Conservation (phyloP, 164 flowering plant species). For the Taxillus chinensis region DNA sequence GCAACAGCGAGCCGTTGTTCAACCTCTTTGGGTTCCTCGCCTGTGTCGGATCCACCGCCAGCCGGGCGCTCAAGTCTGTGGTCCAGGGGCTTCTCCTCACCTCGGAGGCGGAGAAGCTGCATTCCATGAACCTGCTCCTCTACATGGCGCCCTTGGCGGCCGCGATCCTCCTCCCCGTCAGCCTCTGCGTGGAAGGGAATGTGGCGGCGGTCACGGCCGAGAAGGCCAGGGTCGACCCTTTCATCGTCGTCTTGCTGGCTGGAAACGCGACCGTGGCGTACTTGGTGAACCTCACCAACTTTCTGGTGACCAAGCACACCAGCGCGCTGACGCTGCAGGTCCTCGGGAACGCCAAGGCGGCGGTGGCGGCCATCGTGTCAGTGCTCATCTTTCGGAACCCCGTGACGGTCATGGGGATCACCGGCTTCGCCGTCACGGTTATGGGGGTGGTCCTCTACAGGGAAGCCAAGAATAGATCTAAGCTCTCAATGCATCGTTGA, state of each 20-base stretch:
- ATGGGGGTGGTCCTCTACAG: constrained; percentile 96
- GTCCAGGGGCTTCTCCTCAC: constrained; percentile 75
- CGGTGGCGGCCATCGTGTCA: constrained; percentile 90
- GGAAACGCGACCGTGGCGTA: constrained; percentile 93
- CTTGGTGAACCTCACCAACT: constrained; percentile 87
- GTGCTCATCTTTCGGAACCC: constrained; percentile 89
- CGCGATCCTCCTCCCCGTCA: constrained; percentile 55
- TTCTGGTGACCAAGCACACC: constrained; percentile 89
- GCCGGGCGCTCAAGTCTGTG: constrained; percentile 81
- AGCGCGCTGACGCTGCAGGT: constrained; percentile 93
- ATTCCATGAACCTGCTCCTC: constrained; percentile 82
- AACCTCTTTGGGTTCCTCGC: constrained; percentile 73
- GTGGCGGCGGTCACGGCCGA: constrained; percentile 46
- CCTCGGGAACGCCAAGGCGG: constrained; percentile 91
- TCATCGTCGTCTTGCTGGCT: constrained; percentile 47
- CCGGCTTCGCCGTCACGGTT: constrained; percentile 79
- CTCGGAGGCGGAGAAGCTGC: constrained; percentile 68
- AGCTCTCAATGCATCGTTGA: constrained; percentile 5
- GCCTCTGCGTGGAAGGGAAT: constrained; percentile 76
- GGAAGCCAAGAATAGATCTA: constrained; percentile 85
- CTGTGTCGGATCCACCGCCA: constrained; percentile 80
- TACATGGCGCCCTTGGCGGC: constrained; percentile 99
- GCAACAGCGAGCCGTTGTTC: constrained; percentile 84
- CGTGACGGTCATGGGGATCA: constrained; percentile 87
- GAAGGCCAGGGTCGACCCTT: constrained; percentile 46